phyloP scores from a whole-genome alignment of 192 early-diverging fungal genomes.

The Coemansia umbellata region DNA sequence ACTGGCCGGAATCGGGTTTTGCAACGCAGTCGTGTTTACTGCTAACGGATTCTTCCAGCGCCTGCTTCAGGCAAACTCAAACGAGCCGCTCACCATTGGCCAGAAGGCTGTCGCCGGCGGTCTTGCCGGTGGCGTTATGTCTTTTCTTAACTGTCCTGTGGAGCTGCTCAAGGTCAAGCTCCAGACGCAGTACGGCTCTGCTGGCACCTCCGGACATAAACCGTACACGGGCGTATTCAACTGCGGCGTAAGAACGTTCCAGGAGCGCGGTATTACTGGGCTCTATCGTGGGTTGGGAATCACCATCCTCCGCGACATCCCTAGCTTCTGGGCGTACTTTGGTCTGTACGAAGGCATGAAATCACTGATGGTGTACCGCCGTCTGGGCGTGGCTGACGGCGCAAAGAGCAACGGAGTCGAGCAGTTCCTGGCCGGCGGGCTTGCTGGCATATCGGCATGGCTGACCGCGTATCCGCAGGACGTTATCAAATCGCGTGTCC shows the following conservation, averaged over 20 bases:
- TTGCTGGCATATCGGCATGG: conserved; percentile 81
- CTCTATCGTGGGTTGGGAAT: conserved; percentile 78
- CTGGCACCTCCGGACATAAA: conserved; percentile 20
- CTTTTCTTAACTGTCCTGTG: conserved; percentile 84
- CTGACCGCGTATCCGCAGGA: conserved; percentile 80
- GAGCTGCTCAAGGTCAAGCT: conserved; percentile 91
- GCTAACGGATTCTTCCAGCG: conserved; percentile 68
- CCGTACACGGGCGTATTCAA: conserved; percentile 40
- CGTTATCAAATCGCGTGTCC: conserved; percentile 66
- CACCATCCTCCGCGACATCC: conserved; percentile 74
- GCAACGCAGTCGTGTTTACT: conserved; percentile 84
- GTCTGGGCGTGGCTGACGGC: conserved; percentile 49
- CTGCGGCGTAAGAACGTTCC: conserved; percentile 58
- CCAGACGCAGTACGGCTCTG: conserved; percentile 74
- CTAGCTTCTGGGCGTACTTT: conserved; percentile 66
- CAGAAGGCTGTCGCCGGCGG: conserved; percentile 86
- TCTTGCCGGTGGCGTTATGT: conserved; percentile 80
- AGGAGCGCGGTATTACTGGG: conserved; percentile 59
- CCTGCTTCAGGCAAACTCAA: conserved; percentile 51
- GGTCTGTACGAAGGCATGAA: conserved; percentile 85
- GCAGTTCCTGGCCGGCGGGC: conserved; percentile 75
- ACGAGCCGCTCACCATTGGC: conserved; percentile 56
- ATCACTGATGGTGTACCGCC: conserved; percentile 58
- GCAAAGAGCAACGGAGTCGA: conserved; percentile 48
- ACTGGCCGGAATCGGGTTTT: conserved; percentile 74